Base-by-base conservation (phyloP, 306 rosid genomes). In the Glycine tomentella region DNA sequence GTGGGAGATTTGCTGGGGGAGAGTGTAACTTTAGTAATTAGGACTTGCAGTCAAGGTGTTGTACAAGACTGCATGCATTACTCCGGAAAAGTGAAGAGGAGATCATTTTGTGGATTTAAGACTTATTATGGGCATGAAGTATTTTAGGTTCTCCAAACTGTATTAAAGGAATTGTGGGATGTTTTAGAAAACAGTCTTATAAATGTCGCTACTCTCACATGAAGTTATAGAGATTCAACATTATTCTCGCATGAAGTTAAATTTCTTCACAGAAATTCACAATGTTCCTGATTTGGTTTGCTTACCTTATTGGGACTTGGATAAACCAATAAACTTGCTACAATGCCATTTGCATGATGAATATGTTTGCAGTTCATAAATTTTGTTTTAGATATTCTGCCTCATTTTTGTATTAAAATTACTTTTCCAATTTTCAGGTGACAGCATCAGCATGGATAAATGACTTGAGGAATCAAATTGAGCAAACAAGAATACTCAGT, bases 361-460 rank as follows among this genome's bases (percentile, higher is more conserved):
- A 25, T 69, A 46, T 51, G 66, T 62, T 42, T 69, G 71, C 59
- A 63, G 31, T 69, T 79, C 56, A 57, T 42, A 52, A 14, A 20
- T 71, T 81, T 71, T 8, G 34, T 15, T 56, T 80, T 57, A 15
- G 34, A 44, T 56, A 62, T 50, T 44, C 59, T 77, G 12, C 46
- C 58, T 64, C 70, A 42, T 48, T 64, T 62, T n/a, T 38, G 48
- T 74, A 15, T 70, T 70, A 34, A 64, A 63, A 12, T 70, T 69
- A 50, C 31, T 75, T 65, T 52, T 66, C 74, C 58, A 46, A 13
- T 73, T 69, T 82, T 72, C 87, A 95, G 99, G 97, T 95, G 82
- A 95, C 95, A 49, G 97, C 99, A 50, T 95, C 97, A 63, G 99
- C 99, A 65, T 95, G 99, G 97, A 84, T 95, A 81, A 95, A 91